These are phyloP conservation scores for Lachancea lanzarotensis DNA, from an alignment of 805 yeast species.

Conservation along the genomic window DNA sequence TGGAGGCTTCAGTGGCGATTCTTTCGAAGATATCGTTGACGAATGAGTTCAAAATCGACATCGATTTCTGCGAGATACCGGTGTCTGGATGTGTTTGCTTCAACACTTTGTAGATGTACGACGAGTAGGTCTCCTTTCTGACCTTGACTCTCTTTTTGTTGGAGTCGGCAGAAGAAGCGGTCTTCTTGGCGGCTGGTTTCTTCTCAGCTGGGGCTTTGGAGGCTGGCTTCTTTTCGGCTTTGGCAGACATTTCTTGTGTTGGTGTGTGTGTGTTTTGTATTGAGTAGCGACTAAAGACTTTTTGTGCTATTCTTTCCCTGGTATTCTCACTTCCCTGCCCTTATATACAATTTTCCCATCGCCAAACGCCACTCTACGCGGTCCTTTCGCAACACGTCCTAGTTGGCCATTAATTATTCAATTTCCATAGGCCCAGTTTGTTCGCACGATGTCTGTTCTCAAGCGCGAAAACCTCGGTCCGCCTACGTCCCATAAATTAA, in stretches of 20 bases:
- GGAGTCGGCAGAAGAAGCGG: conserved; percentile 70
- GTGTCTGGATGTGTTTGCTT: conserved; percentile 99
- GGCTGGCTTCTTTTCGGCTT: conserved; percentile 45
- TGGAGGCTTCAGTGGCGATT: conserved; percentile 96
- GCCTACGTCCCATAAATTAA: conserved; percentile 4
- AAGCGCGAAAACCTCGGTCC: conserved; percentile 12
- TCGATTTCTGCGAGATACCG: conserved; percentile 97
- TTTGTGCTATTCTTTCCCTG: no score
- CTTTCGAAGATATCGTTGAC: conserved; percentile 98
- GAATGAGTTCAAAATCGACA: conserved; percentile 98
- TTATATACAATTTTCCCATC: conserved; percentile 3
- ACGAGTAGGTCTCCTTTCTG: conserved; percentile 97
- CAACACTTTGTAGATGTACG: conserved; percentile 96
- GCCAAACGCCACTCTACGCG: neutral
- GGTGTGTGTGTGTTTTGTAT: neutral
- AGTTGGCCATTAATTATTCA: neutral
- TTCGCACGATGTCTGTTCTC: conserved; percentile 1
- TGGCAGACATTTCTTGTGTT: conserved; percentile 12
- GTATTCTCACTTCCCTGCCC: neutral
- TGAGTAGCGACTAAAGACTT: neutral
- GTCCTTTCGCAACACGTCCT: neutral
- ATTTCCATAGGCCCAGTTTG: conserved; percentile 4
- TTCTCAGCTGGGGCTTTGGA: conserved; percentile 97
- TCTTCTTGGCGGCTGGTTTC: conserved; percentile 90
- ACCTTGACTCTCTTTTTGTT: conserved; percentile 89